Evolutionary conservation across 2,329 filamentous ascomycete species (phyloP).

Genomic region (Penicillium frequentans): DNA sequence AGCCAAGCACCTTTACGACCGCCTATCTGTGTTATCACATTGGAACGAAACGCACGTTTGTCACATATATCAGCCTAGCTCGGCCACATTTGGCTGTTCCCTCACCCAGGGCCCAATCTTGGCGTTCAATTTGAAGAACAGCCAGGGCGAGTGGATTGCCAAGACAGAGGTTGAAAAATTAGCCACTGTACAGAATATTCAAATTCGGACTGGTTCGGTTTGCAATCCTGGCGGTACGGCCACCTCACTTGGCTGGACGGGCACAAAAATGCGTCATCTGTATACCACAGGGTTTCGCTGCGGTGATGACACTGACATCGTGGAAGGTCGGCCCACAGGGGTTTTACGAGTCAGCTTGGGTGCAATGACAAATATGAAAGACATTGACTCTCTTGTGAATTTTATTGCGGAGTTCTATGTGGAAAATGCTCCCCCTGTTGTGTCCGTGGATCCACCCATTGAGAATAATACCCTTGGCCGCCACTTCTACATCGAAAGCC

Average conservation of each 20-base stretch:
- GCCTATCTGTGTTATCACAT: slow-evolving; percentile 64
- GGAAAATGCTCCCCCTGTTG: slow-evolving; percentile 29
- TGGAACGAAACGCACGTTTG: slow-evolving; percentile 67
- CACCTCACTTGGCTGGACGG: slow-evolving; percentile 66
- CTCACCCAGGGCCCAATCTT: slow-evolving; percentile 69
- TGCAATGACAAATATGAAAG: slow-evolving; percentile 78
- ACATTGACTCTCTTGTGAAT: slow-evolving; percentile 69
- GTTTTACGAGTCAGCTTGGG: slow-evolving; percentile 83
- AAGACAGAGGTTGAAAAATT: slow-evolving; percentile 86
- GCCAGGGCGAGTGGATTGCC: slow-evolving; percentile 71
- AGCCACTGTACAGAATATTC: slow-evolving; percentile 73
- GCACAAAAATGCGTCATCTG: slow-evolving; percentile 81
- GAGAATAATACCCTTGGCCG: slow-evolving; percentile 14
- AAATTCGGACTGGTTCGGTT: slow-evolving; percentile 82
- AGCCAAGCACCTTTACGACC: slow-evolving; percentile 57
- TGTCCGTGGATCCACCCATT: slow-evolving; percentile 16
- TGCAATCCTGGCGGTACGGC: slow-evolving; percentile 92
- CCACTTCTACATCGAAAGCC: slow-evolving; percentile 58
- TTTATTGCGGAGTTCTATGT: slow-evolving; percentile 73
- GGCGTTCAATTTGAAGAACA: slow-evolving; percentile 77
- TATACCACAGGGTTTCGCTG: slow-evolving; percentile 84
- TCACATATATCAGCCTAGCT: slow-evolving; percentile 58
- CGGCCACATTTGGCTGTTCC: slow-evolving; percentile 44
- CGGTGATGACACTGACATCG: slow-evolving; percentile 77
- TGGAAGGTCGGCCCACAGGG: slow-evolving; percentile 82